Base-by-base conservation (phyloP, 2,329 filamentous ascomycete genomes). In the Stromatinia cepivora region DNA sequence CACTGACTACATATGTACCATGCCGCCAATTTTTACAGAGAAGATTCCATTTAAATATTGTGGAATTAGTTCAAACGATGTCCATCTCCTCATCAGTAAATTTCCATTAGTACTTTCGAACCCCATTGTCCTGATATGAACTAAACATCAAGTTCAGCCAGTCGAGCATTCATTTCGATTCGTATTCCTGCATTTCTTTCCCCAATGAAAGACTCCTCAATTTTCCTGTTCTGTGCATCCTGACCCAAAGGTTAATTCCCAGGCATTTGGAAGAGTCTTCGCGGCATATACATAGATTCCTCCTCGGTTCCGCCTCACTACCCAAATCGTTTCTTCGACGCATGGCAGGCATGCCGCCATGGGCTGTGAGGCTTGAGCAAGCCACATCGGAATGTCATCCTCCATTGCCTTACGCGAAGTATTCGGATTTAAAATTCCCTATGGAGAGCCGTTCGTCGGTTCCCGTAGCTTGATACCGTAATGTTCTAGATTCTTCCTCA, bases 341-440 rank as follows among this genome's bases (percentile, higher is more conserved):
- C 65, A 67, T 61, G 56, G 56, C 56, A 63, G 50, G 36, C 46
- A 50, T 62, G 45, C 36, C 15, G 22, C 15, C n/a, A 39, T 67
- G n/a, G 28, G 22, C 45, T 46, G n/a, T 54, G 36, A 61, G 53
- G 54, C 65, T 67, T 67, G 42, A 58, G 42, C 31, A 67, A 67
- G 66, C 66, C 66, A 62, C 46, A 62, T 62, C 39, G 46, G 58
- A 68, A 54, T 45, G 45, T 9, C 54, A 53, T 61, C 45, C 10
- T 56, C 34, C 22, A 36, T 22, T 50, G 46, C 46, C 25, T 46
- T 56, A 56, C 28, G 56, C 45, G 31, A 17, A 31, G 34, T 8
- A 31, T 31, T 53, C 66, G 46, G 36, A 63, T 46, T 7, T 5
- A 22, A 39, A 20, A 36, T 58, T 46, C 66, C 66, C 10, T 28